Evolutionary conservation across 139 green algal species (phyloP).

Genomic region (Yamagishiella unicocca): DNA sequence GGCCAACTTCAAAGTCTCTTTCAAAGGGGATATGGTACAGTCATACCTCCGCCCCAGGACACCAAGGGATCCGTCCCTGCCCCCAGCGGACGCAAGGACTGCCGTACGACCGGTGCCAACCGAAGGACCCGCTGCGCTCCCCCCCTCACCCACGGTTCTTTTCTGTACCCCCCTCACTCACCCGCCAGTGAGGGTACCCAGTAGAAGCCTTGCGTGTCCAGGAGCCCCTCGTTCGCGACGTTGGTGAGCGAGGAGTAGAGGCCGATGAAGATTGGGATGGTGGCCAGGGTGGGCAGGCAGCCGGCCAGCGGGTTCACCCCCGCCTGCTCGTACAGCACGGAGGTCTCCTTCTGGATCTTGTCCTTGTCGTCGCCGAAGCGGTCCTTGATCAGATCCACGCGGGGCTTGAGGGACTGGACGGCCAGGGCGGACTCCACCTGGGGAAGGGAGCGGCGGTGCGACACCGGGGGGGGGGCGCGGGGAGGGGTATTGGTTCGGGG

Average conservation of each 20-base stretch:
- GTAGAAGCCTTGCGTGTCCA: conserved; percentile 86
- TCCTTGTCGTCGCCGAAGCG: conserved; percentile 92
- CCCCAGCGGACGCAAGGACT: too few relatives aligned
- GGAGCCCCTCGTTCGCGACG: conserved; percentile 65
- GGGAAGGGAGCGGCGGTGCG: background rate
- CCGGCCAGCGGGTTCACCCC: conserved; percentile 89
- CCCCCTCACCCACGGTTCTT: too few relatives aligned
- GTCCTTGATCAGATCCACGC: conserved; percentile 92
- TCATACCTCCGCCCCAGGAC: too few relatives aligned
- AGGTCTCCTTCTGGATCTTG: conserved; percentile 82
- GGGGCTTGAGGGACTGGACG: conserved; percentile 89
- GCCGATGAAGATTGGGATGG: conserved; percentile 95
- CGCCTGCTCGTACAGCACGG: conserved; percentile 90
- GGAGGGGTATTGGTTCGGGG: too few relatives aligned
- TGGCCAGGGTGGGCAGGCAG: conserved; percentile 91
- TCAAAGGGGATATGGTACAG: too few relatives aligned
- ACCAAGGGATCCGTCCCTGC: too few relatives aligned
- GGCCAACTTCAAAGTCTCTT: too few relatives aligned
- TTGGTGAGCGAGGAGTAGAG: conserved; percentile 82
- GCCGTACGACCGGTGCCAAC: too few relatives aligned
- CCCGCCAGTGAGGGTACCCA: conserved; percentile 90
- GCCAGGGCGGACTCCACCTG: conserved; percentile 87
- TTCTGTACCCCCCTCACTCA: conserved; percentile 46
- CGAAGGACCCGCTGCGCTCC: too few relatives aligned
- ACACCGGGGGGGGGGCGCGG: too few relatives aligned